Conservation (phyloP, 495 filamentous ascomycete species). For the Viridothelium virens region DNA sequence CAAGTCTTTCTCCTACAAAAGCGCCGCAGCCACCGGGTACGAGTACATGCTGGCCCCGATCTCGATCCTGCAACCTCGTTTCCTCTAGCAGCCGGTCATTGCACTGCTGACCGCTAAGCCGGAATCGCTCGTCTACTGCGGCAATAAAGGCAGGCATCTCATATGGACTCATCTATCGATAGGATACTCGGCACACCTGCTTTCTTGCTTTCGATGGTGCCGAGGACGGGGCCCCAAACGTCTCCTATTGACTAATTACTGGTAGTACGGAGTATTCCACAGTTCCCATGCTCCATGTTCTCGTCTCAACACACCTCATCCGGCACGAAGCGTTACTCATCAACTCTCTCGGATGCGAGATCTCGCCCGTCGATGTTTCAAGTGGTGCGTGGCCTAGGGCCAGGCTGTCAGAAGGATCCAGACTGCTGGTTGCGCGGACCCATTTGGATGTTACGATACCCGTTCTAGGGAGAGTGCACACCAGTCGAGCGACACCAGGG, state of each 20-base stretch:
- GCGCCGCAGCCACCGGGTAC: slow-evolving; percentile 1
- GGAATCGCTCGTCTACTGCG: slow-evolving; percentile 9
- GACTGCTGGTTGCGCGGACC: slow-evolving; percentile 1
- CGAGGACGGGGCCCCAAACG: neutral
- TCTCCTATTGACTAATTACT: neutral
- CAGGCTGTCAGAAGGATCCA: neutral
- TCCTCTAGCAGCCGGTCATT: neutral
- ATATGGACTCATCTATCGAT: slow-evolving; percentile 7
- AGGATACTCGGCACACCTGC: slow-evolving; percentile 11
- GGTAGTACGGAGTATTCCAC: no score
- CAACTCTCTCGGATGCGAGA: neutral
- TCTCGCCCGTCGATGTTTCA: neutral
- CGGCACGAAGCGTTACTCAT: neutral
- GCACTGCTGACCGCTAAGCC: slow-evolving; percentile 7
- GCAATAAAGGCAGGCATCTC: neutral
- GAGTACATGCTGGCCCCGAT: slow-evolving; percentile 1
- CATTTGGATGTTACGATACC: neutral
- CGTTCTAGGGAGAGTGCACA: neutral
- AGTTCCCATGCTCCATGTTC: neutral
- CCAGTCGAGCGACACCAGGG: neutral
- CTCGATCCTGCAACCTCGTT: slow-evolving; percentile 8
- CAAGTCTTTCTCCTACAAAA: neutral
- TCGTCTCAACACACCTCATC: neutral
- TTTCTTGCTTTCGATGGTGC: neutral
- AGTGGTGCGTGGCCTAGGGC: neutral